phyloP scores from a whole-genome alignment of 1,139 yeast genomes.

The Arxiozyma telluris region DNA sequence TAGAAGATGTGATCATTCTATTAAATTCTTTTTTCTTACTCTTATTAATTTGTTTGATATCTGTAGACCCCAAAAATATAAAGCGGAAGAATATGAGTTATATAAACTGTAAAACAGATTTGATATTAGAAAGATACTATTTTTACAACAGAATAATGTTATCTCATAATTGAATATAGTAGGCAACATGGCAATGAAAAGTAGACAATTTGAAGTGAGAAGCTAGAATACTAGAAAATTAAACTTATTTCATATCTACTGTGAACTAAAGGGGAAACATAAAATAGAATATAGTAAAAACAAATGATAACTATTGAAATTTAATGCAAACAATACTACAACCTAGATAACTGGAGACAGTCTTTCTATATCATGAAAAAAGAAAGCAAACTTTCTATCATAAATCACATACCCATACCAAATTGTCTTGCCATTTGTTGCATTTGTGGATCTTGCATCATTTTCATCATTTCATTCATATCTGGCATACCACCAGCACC shows the following conservation, averaged over 20 bases:
- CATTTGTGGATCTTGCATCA: constrained; percentile 65
- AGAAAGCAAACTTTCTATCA: background rate
- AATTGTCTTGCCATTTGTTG: constrained; percentile 74
- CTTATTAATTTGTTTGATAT: too few relatives aligned
- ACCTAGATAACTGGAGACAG: background rate
- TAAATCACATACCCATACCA: constrained; percentile 30
- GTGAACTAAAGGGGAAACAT: too few relatives aligned
- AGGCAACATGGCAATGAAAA: background rate
- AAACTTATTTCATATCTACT: too few relatives aligned
- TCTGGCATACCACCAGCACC: constrained; percentile 38
- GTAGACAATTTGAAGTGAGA: background rate
- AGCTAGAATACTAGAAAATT: background rate
- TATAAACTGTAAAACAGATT: background rate
- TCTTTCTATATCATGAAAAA: too few relatives aligned
- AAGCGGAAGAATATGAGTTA: background rate
- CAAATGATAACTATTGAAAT: background rate
- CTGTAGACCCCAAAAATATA: too few relatives aligned
- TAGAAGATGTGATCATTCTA: background rate
- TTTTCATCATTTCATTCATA: constrained; percentile 48
- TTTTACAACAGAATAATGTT: too few relatives aligned
- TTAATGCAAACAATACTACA: background rate
- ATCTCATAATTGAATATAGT: background rate
- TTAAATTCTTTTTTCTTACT: too few relatives aligned
- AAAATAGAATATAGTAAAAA: too few relatives aligned
- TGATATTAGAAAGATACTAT: too few relatives aligned